Percentiles rank a stretch among this genome's conserved stretches.
phyloP scores from a whole-genome alignment of 176 grass and related monocot genomes.

The Eremochloa ophiuroides region DNA sequence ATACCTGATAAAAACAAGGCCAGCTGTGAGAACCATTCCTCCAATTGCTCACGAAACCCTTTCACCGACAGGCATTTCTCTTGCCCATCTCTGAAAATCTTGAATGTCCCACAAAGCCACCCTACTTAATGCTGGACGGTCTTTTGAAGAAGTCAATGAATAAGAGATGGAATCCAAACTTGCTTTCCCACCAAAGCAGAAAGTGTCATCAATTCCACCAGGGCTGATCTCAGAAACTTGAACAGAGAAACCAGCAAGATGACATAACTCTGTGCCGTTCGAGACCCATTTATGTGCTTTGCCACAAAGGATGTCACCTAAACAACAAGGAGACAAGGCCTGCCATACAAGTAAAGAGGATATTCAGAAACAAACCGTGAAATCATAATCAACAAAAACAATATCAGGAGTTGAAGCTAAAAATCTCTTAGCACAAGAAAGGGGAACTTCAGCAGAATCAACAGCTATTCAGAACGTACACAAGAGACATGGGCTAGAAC shows the following conservation, averaged over 20 bases:
- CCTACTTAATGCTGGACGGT: conserved; percentile 35
- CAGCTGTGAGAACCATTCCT: conserved; percentile 88
- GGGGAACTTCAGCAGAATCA: background rate
- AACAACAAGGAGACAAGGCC: conserved; percentile 90
- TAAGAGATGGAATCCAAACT: conserved; percentile 75
- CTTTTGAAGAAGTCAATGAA: conserved; percentile 61
- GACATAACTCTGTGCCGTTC: conserved; percentile 83
- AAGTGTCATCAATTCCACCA: conserved; percentile 45
- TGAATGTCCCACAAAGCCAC: conserved; percentile 39
- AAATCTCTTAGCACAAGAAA: conserved; percentile 5
- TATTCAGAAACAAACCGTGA: conserved; percentile 20
- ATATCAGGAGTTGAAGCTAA: background rate
- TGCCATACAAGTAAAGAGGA: conserved; percentile 29
- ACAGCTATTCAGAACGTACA: conserved; percentile 22
- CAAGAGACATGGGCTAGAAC: background rate
- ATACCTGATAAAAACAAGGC: conserved; percentile 75
- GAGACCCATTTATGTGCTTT: conserved; percentile 78
- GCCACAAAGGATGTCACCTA: conserved; percentile 88
- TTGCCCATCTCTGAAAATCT: conserved; percentile 53
- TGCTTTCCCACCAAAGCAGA: conserved; percentile 95
- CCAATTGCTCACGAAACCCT: conserved; percentile 89
- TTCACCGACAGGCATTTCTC: conserved; percentile 53
- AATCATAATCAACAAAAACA: background rate
- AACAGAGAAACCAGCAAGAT: conserved; percentile 74
- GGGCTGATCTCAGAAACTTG: conserved; percentile 38